Conservation (phyloP, 805 yeast species). For the Spathaspora gorwiae region DNA sequence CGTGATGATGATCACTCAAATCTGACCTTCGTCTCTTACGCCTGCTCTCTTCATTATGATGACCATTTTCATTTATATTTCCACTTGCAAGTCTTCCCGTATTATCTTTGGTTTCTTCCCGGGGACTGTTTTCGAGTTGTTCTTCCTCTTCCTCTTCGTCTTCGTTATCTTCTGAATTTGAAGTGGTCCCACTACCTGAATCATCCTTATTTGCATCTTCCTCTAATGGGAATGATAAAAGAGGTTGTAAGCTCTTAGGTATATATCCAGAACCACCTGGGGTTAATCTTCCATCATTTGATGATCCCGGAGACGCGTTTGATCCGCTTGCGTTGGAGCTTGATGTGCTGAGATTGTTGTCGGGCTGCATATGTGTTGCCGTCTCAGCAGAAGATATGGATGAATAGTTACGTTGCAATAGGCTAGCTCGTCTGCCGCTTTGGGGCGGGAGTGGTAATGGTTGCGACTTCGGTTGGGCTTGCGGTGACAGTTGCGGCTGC, state of each 20-base stretch:
- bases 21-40: not conserved
- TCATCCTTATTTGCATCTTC: not conserved
- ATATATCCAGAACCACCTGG: slow-evolving; percentile 2
- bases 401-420: not conserved
- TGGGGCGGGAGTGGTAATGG: not conserved
- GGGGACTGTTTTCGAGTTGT: not conserved
- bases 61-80: no score
- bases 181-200: not conserved
- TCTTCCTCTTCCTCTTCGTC: not conserved
- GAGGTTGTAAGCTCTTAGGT: slow-evolving; percentile 4
- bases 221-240: slow-evolving; percentile 3
- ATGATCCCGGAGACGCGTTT: not conserved
- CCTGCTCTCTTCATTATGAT: not conserved
- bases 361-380: not conserved
- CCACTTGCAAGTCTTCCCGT: no score
- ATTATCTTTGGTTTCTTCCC: no score
- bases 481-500: not conserved
- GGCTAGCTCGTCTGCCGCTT: not conserved
- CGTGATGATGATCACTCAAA: not conserved
- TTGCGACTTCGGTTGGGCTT: not conserved
- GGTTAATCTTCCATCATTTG: not conserved
- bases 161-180: not conserved
- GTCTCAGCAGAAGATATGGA: not conserved
- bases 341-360: not conserved
- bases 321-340: not conserved